Base-by-base conservation (phyloP, 805 yeast species). In the Nakazawaea anatomiae region DNA sequence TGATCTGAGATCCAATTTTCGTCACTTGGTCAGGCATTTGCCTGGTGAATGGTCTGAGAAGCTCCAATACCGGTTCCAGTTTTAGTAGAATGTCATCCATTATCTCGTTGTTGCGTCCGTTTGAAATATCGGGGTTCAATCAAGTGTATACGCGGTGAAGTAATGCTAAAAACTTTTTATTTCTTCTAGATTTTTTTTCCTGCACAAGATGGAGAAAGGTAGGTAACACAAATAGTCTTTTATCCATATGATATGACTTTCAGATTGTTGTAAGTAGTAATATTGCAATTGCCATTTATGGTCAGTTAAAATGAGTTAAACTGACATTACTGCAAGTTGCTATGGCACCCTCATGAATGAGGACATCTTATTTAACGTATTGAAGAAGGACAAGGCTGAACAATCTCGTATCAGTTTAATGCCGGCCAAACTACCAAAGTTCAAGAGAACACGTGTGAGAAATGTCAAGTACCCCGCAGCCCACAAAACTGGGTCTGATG, bases 1-100 rank as follows among this genome's bases (percentile, higher is more conserved):
- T 61, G 27, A 63, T 50, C 5, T 56, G 50, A 12, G 61, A 52
- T 5, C 68, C 65, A 5, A 54, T 31, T 6, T 50, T 46, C 35
- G 58, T 51, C n/a, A 66, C n/a, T 35, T 54, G 57, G 5, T 41
- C 38, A 29, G 69, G 70, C 1, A 63, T 36, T 11, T 51, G 31
- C 5, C 36, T 27, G 0, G 57, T 55, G 40, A 46, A 57, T 25
- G 57, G 60, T 52, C 52, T 58, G 57, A 57, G 14, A 6, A 48
- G 25, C 3, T 44, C 34, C 8, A 60, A 47, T 25, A 48, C 39
- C 5, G 60, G 59, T 46, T 58, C 61, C 8, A 54, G 14, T 9
- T 43, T 27, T 9, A 18, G 25, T 11, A 47, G 30, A 14, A 52
- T 11, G 8, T 50, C 44, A 35, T 51, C 43, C 44, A 48, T 41